Evolutionary conservation across 345 rosid genomes (phyloP), one percentile per base, ranked within the genome.

Genomic region (Anacardium occidentale): DNA sequence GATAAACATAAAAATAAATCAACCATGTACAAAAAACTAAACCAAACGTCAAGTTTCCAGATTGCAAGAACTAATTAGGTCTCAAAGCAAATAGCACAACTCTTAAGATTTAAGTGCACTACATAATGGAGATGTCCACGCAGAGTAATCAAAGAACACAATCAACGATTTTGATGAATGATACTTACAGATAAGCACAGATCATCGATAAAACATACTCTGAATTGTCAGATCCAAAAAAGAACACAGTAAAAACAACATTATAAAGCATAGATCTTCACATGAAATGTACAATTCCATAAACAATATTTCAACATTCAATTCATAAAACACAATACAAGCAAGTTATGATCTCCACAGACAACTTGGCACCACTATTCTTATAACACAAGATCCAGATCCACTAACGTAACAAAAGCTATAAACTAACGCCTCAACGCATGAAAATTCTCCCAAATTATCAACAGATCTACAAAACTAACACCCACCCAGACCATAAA

Each of bases 381-480:
- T 59, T 6, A 58, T 9, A 50, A 59, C 29, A 64, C 21, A 32
- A 57, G 63, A 45, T 66, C 67, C 67, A 32, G 71, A 77, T 80
- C 75, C 54, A 70, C 76, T 14, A 26, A 42, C 10, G 26, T 22
- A 56, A 47, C 2, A 69, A 69, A 73, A 63, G 59, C 51, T 8
- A 26, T 26, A 61, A 12, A 53, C 7, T 56, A 50, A 40, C 18
- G 17, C 15, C 9, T 29, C 2, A 18, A 21, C 18, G 25, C 3
- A 63, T 24, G 15, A n/a, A 57, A 68, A 25, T 5, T 42, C 15
- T n/a, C 10, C 29, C 57, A 40, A 42, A 74, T 56, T 24, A 50
- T 21, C 55, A 56, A 61, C 53, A 77, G 74, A 76, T 77, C 83
- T 70, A 56, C 50, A 15, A 68, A 42, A 75, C 13, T 18, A 34